Percentiles rank a stretch among this genome's conserved stretches.
phyloP scores from a whole-genome alignment of 108 stramenopile genomes.

The Cylindrotheca fusiformis region DNA sequence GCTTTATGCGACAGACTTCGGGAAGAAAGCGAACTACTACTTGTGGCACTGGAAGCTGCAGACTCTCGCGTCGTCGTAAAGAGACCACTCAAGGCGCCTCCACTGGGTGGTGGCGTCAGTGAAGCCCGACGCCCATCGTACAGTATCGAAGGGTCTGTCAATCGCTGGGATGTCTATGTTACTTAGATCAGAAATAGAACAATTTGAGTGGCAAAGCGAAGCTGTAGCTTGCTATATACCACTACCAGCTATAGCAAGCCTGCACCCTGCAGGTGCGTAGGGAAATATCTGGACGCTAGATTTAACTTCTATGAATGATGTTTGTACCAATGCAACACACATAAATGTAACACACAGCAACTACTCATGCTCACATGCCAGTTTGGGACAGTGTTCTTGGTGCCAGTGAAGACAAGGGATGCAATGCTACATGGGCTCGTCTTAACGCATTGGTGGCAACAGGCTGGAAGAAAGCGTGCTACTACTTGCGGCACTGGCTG shows the following conservation, averaged over 20 bases:
- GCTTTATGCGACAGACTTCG: background rate
- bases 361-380: too few relatives aligned
- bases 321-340: too few relatives aligned
- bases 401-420: constrained; percentile 82
- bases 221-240: too few relatives aligned
- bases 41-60: constrained; percentile 41
- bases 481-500: constrained; percentile 37
- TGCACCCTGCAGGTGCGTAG: too few relatives aligned
- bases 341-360: too few relatives aligned
- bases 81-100: constrained; percentile 67
- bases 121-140: constrained; percentile 40
- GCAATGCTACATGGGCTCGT: constrained; percentile 72
- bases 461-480: constrained; percentile 47
- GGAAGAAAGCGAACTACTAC: constrained; percentile 54
- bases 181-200: too few relatives aligned
- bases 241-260: too few relatives aligned
- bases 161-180: constrained; percentile 84
- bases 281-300: too few relatives aligned
- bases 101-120: constrained; percentile 33
- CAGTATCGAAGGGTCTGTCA: constrained; percentile 60
- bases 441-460: constrained; percentile 28
- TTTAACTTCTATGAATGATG: too few relatives aligned
- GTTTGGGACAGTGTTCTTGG: too few relatives aligned
- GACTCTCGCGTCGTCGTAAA: constrained; percentile 71
- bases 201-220: too few relatives aligned